Evolutionary conservation across 345 rosid genomes (phyloP).

Genomic region (Iberis pinnata): DNA sequence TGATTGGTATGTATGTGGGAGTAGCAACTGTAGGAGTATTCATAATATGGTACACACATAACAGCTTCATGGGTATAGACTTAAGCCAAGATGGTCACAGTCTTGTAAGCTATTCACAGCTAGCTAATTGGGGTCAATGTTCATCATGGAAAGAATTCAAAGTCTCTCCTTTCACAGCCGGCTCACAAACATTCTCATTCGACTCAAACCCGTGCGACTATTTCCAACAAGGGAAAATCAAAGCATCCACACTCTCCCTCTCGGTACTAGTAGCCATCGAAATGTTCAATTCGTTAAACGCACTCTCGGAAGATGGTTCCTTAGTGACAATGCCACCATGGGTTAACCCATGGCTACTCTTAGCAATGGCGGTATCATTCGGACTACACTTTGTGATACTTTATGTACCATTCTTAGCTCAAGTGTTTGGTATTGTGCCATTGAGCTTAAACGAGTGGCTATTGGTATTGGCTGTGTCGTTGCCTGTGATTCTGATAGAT

Average conservation of each 20-base stretch:
- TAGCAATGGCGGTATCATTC: slow-evolving; percentile 87
- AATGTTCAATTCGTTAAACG: slow-evolving; percentile 95
- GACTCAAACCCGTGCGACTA: slow-evolving; percentile 74
- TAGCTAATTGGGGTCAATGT: slow-evolving; percentile 78
- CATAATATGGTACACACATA: slow-evolving; percentile 85
- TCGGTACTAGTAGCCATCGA: slow-evolving; percentile 89
- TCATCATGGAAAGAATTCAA: slow-evolving; percentile 63
- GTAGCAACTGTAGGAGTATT: slow-evolving; percentile 88
- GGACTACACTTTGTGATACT: slow-evolving; percentile 83
- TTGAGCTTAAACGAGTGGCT: slow-evolving; percentile 84
- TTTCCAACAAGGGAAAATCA: slow-evolving; percentile 74
- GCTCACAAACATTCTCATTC: slow-evolving; percentile 45
- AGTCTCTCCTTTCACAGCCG: slow-evolving; percentile 71
- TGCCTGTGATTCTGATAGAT: slow-evolving; percentile 78
- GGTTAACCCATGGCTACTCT: slow-evolving; percentile 56
- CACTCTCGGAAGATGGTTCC: slow-evolving; percentile 85
- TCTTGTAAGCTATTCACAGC: slow-evolving; percentile 75
- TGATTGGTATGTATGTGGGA: slow-evolving; percentile 86
- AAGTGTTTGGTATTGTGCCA: slow-evolving; percentile 69
- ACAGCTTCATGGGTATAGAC: slow-evolving; percentile 69
- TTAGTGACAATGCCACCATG: slow-evolving; percentile 90
- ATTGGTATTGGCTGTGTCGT: slow-evolving; percentile 56
- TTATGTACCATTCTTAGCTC: slow-evolving; percentile 69
- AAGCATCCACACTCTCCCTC: slow-evolving; percentile 84
- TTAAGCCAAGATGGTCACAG: slow-evolving; percentile 89